Conservation (phyloP, 2,329 filamentous ascomycete genomes). For the Chaetoscypha palmicola region DNA sequence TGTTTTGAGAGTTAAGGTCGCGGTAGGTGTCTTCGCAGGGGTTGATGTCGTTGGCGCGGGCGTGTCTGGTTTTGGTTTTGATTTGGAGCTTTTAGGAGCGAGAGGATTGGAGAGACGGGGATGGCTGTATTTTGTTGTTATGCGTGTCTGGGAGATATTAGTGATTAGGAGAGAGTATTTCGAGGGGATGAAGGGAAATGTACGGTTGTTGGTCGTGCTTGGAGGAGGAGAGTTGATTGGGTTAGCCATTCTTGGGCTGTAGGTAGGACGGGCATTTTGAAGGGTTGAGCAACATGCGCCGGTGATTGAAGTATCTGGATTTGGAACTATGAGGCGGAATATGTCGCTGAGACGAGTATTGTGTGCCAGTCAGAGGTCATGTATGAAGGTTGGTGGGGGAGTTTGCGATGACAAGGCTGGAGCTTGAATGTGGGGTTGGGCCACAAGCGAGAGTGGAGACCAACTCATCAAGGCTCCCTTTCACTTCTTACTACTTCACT, state of each 20-base stretch:
- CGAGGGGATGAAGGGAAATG: constrained; percentile 28
- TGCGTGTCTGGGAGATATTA: constrained; percentile 57
- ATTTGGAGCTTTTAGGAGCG: too few relatives aligned
- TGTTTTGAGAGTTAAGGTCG: constrained; percentile 76
- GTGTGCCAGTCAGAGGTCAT: too few relatives aligned
- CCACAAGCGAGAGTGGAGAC: neutral
- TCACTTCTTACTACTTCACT: neutral
- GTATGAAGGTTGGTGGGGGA: neutral
- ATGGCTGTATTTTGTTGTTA: constrained; percentile 89
- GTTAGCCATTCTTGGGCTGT: constrained; percentile 88
- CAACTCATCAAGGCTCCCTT: neutral
- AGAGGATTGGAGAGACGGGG: constrained; percentile 34
- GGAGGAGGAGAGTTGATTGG: constrained; percentile 76
- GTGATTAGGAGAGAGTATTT: neutral
- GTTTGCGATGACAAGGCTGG: neutral
- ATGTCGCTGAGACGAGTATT: too few relatives aligned
- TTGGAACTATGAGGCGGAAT: too few relatives aligned
- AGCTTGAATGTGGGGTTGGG: neutral
- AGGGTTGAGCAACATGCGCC: too few relatives aligned
- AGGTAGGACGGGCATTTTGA: constrained; percentile 68
- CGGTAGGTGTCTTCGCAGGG: constrained; percentile 39
- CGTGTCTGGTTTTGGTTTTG: constrained; percentile 28
- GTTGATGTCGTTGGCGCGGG: constrained; percentile 20
- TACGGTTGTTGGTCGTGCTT: constrained; percentile 81
- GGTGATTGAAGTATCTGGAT: too few relatives aligned